phyloP scores from a whole-genome alignment of 768 basidiomycete species.

The Hypholoma sublateritium region DNA sequence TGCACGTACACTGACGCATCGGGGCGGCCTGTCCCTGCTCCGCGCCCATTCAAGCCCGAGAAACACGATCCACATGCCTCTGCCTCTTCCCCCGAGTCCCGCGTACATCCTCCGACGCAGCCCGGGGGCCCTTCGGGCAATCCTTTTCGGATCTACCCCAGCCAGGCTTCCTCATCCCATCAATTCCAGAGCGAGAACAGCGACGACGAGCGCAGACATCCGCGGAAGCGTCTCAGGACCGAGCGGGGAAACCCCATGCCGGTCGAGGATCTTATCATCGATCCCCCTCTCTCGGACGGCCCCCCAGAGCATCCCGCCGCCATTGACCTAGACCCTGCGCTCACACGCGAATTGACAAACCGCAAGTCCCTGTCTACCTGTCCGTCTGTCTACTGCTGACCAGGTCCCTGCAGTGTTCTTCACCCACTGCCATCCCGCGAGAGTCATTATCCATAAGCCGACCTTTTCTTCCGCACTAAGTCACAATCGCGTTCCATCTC shows the following conservation, averaged over 20 bases:
- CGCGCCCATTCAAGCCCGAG: conserved; percentile 48
- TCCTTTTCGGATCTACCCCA: conserved; percentile 27
- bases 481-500: conserved; percentile 64
- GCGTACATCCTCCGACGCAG: conserved; percentile 20
- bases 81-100: conserved; percentile 22
- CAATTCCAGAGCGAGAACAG: conserved; percentile 27
- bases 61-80: conserved; percentile 28
- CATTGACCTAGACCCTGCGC: conserved; percentile 54
- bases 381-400: conserved; percentile 14
- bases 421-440: conserved; percentile 76
- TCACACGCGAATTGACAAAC: conserved; percentile 75
- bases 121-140: conserved; percentile 23
- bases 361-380: conserved; percentile 41
- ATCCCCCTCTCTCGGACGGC: conserved; percentile 34
- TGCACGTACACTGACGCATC: conserved; percentile 82
- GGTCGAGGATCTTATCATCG: conserved; percentile 39
- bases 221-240: conserved; percentile 52
- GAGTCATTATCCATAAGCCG: conserved; percentile 77
- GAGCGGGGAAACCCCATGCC: conserved; percentile 38
- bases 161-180: conserved; percentile 14
- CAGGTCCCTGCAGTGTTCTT: conserved; percentile 62
- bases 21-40: conserved; percentile 80
- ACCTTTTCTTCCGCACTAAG: conserved; percentile 68
- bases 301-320: conserved; percentile 41
- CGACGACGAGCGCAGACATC: conserved; percentile 39